Base-by-base conservation (phyloP, 2,329 filamentous ascomycete species). In the Sphaerulina vaccinii region DNA sequence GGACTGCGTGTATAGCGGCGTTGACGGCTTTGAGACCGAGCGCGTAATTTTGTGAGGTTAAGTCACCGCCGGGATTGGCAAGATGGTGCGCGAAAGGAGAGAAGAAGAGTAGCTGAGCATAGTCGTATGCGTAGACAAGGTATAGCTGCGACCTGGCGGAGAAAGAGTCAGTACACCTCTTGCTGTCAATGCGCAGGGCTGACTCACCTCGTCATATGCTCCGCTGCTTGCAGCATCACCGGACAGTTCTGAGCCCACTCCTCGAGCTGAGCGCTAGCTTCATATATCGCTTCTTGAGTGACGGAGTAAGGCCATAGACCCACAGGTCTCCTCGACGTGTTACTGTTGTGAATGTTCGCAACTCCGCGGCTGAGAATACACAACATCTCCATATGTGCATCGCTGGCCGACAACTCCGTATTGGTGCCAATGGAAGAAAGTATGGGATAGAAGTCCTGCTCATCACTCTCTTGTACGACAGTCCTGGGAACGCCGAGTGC, bases 51-150 rank as follows among this genome's bases (percentile, higher is more conserved):
- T 33, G 10, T 9, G 44, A 40, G 2, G 24, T 37, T 4, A 24
- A 29, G 13, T 54, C 49, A 15, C 27, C 18, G 16, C 13, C 23
- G 2, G 54, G 24, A 11, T 47, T 33, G 6, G 49, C 38, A 4
- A 58, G 45, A 40, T 59, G 48, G 32, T 59, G 54, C 13, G 56
- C 51, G 27, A 59, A 61, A 5, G 56, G 58, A 11, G 50, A 47
- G 32, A 49, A 58, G 19, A 61, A 32, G 3, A 59, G 24, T 11
- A 61, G 33, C 23, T 58, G 51, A 16, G 51, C 54, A 24, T 58
- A 55, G 10, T 51, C 50, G 37, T 53, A 48, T 8, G 51, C 48
- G 35, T 53, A 56, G 5, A 39, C 46, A 16, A 60, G 58, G 8
- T 48, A 35, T 5, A 60, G 49, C 46, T 59, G 58, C 10, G 49